A percentile compares a stretch with the other conserved stretches of the same genome.
These are phyloP conservation scores for Teratosphaeria viscida DNA, from an alignment of 2,329 filamentous ascomycete species.

Conservation along the genomic window DNA sequence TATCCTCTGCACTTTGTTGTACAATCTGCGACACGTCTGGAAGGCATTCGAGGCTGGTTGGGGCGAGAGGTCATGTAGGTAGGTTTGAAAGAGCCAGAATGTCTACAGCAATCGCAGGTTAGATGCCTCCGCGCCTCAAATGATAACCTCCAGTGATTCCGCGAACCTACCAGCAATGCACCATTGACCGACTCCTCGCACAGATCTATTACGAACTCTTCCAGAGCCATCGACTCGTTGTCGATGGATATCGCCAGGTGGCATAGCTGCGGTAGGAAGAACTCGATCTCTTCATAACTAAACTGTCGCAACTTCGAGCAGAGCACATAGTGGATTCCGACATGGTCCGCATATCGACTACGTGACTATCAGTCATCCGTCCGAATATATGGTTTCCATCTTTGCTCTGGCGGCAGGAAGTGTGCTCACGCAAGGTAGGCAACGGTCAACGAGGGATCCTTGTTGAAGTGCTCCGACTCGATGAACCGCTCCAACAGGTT, in stretches of 20 bases:
- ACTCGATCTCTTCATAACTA: conserved; percentile 83
- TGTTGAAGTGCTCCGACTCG: conserved; percentile 89
- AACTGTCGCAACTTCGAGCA: conserved; percentile 84
- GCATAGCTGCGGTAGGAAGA: conserved; percentile 78
- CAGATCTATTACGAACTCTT: conserved; percentile 76
- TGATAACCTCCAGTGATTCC: background rate
- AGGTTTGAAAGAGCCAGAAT: conserved; percentile 84
- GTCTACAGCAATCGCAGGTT: conserved; percentile 44
- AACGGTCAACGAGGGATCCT: conserved; percentile 78
- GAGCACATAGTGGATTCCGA: conserved; percentile 80
- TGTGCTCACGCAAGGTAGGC: conserved; percentile 72
- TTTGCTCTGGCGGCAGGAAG: background rate
- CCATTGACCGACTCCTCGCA: conserved; percentile 83
- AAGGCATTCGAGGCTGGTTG: conserved; percentile 69
- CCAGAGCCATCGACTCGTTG: conserved; percentile 84
- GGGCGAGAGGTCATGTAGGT: conserved; percentile 67
- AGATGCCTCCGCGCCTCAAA: conserved; percentile 3
- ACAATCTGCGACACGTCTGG: conserved; percentile 71
- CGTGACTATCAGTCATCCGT: conserved; percentile 8
- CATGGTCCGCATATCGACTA: conserved; percentile 80
- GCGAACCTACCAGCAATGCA: conserved; percentile 57
- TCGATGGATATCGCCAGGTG: conserved; percentile 80
- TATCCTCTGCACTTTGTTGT: conserved; percentile 81
- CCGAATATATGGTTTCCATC: background rate
- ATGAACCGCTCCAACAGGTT: conserved; percentile 83